These are phyloP conservation scores for Coffea eugenioides DNA, from an alignment of 257 asterid species.

Conservation along the genomic window DNA sequence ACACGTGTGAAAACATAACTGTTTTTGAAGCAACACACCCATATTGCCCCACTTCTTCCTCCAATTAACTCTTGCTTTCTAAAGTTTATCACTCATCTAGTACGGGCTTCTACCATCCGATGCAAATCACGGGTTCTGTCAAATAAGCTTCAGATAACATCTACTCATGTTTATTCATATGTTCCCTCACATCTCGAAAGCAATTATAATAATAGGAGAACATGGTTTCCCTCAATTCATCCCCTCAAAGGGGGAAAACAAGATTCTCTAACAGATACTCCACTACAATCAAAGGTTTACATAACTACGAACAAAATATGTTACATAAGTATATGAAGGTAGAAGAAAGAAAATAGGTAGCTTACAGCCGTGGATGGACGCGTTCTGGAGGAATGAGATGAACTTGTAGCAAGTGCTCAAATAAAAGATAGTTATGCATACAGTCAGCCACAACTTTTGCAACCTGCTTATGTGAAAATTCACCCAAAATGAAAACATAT, in stretches of 20 bases:
- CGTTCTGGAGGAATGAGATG: conserved; percentile 62
- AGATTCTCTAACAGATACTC: neutral
- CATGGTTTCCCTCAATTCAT: neutral
- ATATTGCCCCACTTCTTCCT: no score
- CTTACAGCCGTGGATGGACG: conserved; percentile 83
- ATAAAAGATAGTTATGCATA: conserved; percentile 87
- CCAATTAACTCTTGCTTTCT: no score
- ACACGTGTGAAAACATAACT: neutral
- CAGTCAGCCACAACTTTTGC: conserved; percentile 85
- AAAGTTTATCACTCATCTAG: neutral
- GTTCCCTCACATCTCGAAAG: neutral
- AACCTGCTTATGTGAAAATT: conserved; percentile 49
- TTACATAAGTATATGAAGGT: neutral
- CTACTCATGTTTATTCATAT: neutral
- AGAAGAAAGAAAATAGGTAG: neutral
- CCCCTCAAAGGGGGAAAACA: neutral
- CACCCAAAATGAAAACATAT: neutral
- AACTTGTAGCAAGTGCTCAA: conserved; percentile 85
- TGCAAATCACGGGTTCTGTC: neutral
- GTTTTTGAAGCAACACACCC: neutral
- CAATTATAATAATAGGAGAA: neutral
- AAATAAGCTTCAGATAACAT: neutral
- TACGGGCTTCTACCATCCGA: neutral
- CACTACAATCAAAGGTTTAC: neutral
- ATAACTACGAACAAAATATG: neutral